Conservation (phyloP, 2,329 filamentous ascomycete genomes). For the Lasiodiplodia sp. region DNA sequence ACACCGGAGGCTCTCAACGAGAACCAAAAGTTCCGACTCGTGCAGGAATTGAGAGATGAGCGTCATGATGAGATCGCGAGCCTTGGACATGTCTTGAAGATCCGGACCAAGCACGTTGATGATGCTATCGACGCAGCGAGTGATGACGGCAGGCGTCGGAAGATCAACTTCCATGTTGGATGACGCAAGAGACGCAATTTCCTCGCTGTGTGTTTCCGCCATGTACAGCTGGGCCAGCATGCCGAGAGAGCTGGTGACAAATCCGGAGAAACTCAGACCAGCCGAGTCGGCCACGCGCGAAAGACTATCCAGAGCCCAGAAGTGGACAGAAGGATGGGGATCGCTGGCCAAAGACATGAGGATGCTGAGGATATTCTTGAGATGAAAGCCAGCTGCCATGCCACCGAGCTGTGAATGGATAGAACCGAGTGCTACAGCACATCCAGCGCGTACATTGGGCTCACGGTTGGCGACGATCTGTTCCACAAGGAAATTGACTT, state of each 20-base stretch:
- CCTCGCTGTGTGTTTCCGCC: constrained; percentile 87
- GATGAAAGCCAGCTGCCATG: constrained; percentile 94
- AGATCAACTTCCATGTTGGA: constrained; percentile 91
- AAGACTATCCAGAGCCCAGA: constrained; percentile 92
- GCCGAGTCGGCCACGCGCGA: constrained; percentile 89
- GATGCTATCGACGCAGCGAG: constrained; percentile 89
- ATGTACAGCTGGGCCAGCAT: constrained; percentile 95
- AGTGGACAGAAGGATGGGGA: constrained; percentile 92
- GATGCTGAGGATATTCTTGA: constrained; percentile 97
- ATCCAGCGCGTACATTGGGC: constrained; percentile 90
- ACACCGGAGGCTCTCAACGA: constrained; percentile 80
- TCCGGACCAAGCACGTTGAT: constrained; percentile 97
- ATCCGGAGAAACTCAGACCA: constrained; percentile 88
- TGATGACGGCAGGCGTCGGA: constrained; percentile 81
- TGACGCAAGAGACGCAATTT: constrained; percentile 78
- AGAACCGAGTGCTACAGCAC: constrained; percentile 88
- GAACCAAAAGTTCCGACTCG: constrained; percentile 73
- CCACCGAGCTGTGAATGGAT: constrained; percentile 96
- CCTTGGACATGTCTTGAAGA: constrained; percentile 88
- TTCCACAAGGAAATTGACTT: constrained; percentile 91
- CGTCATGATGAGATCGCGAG: constrained; percentile 88
- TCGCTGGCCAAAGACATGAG: constrained; percentile 98
- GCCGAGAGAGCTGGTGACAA: constrained; percentile 87
- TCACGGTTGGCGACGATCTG: constrained; percentile 94
- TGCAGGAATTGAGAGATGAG: constrained; percentile 83